Conservation (phyloP, 345 rosid species). For the Citrus sinensis region DVS_A1.0 CM039168.1:3990501-3991000, state of each 20-base stretch:
- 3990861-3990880: conserved; percentile 83
- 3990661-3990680: conserved; percentile 58
- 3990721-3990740: conserved; percentile 62
- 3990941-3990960: conserved; percentile 26
- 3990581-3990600: conserved; percentile 1
- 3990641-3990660: conserved; percentile 14
- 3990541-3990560: background rate
- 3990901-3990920: conserved; percentile 66
- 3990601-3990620: background rate
- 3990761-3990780: conserved; percentile 70
- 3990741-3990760: conserved; percentile 74
- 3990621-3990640: background rate
- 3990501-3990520: background rate
- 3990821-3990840: conserved; percentile 68
- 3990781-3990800: conserved; percentile 72
- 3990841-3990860: conserved; percentile 71
- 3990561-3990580: background rate
- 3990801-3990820: conserved; percentile 83
- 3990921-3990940: conserved; percentile 52
- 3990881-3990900: conserved; percentile 71
- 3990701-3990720: conserved; percentile 73
- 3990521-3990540: background rate
- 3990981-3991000: conserved; percentile 68
- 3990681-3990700: conserved; percentile 76
- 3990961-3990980: conserved; percentile 52